Evolutionary conservation across 2,329 filamentous ascomycete species (phyloP).

Genomic region (Pseudogymnoascus sp.): DNA sequence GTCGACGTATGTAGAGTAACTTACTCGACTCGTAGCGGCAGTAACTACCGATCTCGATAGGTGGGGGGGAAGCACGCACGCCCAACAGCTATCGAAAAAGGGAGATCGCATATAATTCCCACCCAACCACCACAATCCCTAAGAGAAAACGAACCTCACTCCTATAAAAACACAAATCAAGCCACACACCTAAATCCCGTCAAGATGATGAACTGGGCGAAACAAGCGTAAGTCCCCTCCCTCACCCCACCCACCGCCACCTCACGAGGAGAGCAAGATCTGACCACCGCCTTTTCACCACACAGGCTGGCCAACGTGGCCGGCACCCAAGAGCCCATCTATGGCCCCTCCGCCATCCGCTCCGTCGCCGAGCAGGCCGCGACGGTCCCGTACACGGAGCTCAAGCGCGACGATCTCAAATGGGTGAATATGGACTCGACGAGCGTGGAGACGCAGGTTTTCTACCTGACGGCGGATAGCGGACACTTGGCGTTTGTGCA

Average conservation of each 20-base stretch:
- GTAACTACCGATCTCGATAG: not conserved
- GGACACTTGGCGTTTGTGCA: slow-evolving; percentile 75
- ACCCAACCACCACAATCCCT: slow-evolving; percentile 11
- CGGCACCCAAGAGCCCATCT: slow-evolving; percentile 93
- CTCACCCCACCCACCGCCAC: slow-evolving; percentile 11
- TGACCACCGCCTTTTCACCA: slow-evolving; percentile 19
- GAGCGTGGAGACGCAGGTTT: slow-evolving; percentile 88
- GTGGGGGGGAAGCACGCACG: not conserved
- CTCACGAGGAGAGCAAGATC: slow-evolving; percentile 12
- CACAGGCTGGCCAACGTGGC: slow-evolving; percentile 68
- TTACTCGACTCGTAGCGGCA: not conserved
- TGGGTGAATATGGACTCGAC: slow-evolving; percentile 79
- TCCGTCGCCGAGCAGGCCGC: slow-evolving; percentile 77
- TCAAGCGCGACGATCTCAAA: slow-evolving; percentile 69
- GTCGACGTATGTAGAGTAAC: not conserved
- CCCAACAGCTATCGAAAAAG: not conserved
- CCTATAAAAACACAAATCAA: not conserved
- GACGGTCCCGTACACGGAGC: slow-evolving; percentile 70
- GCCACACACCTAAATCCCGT: slow-evolving; percentile 6
- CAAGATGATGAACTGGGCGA: slow-evolving; percentile 88
- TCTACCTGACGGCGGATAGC: slow-evolving; percentile 77
- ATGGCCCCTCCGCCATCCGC: slow-evolving; percentile 80
- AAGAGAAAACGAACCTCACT: slow-evolving; percentile 10
- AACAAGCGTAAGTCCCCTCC: slow-evolving; percentile 64
- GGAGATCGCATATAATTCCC: not conserved